phyloP scores from a whole-genome alignment of 2,329 filamentous ascomycete species.

The Calonectria pteridis region DNA sequence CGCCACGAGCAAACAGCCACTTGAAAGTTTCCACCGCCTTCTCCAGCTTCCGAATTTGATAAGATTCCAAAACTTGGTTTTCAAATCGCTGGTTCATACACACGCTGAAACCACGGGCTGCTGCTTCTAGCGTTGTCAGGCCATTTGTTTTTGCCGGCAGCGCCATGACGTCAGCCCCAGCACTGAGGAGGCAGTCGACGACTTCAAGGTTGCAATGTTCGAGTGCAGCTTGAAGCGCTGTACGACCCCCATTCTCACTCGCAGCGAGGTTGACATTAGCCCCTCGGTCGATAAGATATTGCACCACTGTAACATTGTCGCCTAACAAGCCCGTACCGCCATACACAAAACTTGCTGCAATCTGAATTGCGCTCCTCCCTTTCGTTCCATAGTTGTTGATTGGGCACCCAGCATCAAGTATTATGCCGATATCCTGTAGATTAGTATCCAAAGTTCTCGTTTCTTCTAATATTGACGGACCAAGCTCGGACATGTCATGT shows the following conservation, averaged over 20 bases:
- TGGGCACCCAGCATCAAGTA: not conserved
- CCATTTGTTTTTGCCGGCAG: not conserved
- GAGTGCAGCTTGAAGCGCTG: not conserved
- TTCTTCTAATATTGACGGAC: not conserved
- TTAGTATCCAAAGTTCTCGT: not conserved
- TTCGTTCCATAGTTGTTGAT: not conserved
- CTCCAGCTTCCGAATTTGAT: not conserved
- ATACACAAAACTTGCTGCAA: not conserved
- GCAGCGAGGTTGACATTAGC: not conserved
- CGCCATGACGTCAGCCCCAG: not conserved
- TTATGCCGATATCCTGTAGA: not conserved
- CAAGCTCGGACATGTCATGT: not conserved
- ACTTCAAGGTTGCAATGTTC: not conserved
- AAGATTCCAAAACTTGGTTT: not conserved
- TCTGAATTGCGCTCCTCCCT: not conserved
- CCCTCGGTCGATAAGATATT: not conserved
- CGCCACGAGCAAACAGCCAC: not conserved
- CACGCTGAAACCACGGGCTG: not conserved
- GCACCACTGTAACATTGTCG: not conserved
- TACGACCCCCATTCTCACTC: not conserved
- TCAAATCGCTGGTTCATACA: not conserved
- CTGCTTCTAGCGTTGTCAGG: not conserved
- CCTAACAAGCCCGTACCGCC: accelerated
- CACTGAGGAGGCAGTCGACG: not conserved
- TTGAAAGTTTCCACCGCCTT: not conserved